A percentile compares a stretch with the other conserved stretches of the same genome.
Evolutionary conservation across 1,284 basidiomycete species (phyloP).

Genomic region (Schizopora paradoxa): DNA sequence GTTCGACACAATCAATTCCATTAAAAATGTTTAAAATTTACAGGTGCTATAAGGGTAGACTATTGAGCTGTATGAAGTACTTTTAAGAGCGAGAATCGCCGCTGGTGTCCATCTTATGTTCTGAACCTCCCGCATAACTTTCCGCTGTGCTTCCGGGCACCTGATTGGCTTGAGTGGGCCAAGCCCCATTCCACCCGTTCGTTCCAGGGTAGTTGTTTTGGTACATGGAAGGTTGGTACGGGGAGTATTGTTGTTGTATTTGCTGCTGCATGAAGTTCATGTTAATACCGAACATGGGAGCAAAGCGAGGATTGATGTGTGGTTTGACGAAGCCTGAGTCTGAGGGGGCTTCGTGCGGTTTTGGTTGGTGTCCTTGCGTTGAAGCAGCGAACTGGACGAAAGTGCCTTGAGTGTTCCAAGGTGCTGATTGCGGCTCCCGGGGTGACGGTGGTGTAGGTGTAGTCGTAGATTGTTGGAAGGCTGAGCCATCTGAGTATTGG

Average conservation of each 20-base stretch:
- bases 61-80: no score
- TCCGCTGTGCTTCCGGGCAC: no score
- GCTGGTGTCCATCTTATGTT: no score
- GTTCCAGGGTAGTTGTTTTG: no score
- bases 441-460: slow-evolving; percentile 8
- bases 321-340: slow-evolving; percentile 68
- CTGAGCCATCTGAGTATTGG: slow-evolving; percentile 31
- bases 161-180: no score
- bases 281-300: slow-evolving; percentile 21
- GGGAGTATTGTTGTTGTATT: slow-evolving; percentile 12
- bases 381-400: slow-evolving; percentile 25
- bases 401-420: slow-evolving; percentile 8
- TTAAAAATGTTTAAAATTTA: no score
- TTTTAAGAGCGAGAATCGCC: no score
- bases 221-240: background rate
- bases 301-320: slow-evolving; percentile 77
- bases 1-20: no score
- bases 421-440: slow-evolving; percentile 15
- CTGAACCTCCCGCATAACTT: no score
- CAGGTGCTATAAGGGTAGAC: no score
- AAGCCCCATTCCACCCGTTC: no score
- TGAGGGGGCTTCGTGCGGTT: no score
- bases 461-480: slow-evolving; percentile 18
- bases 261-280: slow-evolving; percentile 14
- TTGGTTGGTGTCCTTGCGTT: slow-evolving; percentile 28